These are phyloP conservation scores for Ustilago shanxiensis DNA, from an alignment of 1,284 basidiomycete genomes.

Conservation along the genomic window DNA sequence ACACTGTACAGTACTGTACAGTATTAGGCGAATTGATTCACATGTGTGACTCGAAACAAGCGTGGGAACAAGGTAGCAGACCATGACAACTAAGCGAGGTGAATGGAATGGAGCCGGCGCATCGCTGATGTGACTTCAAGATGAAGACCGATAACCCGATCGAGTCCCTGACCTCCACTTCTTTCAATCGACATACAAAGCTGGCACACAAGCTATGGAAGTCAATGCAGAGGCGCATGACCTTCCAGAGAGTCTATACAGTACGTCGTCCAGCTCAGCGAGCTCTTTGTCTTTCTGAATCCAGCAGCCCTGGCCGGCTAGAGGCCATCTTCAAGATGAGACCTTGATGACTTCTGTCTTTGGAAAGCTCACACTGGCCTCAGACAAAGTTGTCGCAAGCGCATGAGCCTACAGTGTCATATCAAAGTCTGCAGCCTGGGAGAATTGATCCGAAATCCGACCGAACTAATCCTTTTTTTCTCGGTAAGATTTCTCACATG, in stretches of 20 bases:
- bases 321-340: neutral
- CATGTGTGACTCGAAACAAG: neutral
- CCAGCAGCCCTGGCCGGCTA: too few species aligned
- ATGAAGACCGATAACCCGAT: neutral
- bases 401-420: conserved; percentile 1
- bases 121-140: neutral
- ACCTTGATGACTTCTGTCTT: neutral
- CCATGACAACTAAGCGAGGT: neutral
- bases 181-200: too few species aligned
- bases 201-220: neutral
- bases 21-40: neutral
- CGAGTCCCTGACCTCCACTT: neutral
- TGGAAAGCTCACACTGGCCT: neutral
- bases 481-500: neutral
- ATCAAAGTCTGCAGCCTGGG: neutral
- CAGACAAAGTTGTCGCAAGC: too few species aligned
- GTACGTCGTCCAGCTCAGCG: too few species aligned
- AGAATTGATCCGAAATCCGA: conserved; percentile 34
- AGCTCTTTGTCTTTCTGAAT: too few species aligned
- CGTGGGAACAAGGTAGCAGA: neutral
- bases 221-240: neutral
- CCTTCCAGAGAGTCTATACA: neutral
- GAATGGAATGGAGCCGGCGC: neutral
- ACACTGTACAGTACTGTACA: too few species aligned
- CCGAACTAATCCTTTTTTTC: conserved; percentile 20